Base-by-base conservation (phyloP, 1,284 basidiomycete genomes). In the Ceratobasidium sp. region DNA sequence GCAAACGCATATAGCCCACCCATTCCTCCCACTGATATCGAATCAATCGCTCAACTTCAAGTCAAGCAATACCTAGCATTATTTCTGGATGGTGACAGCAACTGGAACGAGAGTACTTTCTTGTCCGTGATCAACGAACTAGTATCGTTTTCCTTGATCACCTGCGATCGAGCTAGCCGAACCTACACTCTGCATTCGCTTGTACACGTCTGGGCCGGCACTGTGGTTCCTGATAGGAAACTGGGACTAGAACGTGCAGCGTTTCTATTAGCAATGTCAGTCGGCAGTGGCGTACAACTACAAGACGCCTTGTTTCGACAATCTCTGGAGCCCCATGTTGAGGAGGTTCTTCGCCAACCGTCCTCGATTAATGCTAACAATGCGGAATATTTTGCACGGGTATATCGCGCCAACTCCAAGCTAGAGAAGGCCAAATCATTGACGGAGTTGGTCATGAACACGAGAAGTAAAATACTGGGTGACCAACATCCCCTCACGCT, bases 101-200 rank as follows among this genome's bases (percentile, higher is more conserved):
- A 13, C 18, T 57, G 64, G 64, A 26, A 50, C 41, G 2, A 52
- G 3, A 41, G 4, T 1, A n/a, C 14, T 9, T 69, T 69, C 52
- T 21, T 14, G 21, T 16, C 14, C 16, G 16, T 28, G 1, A 21
- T 69, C 6, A 41, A 9, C 41, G 52, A 69, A n/a, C 52, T 69
- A 1, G 0, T 69, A 8, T 55, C 63, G 2, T 54, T 50, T 32
- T 66, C 63, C 5, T 23, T 66, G 13, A 32, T 66, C 30, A 35
- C 21, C 32, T 66, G 38, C 28, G 63, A 66, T 35, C 63, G 49
- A 41, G 47, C 35, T 3, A 66, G 43, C 63, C 11, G 35, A 13
- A n/a, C 16, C 13, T 66, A 66, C 43, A 35, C 49, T 23, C 11
- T 66, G 9, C 63, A 66, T 54, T 32, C 47, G 14, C 46, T 66